Percentiles rank a stretch among this genome's conserved stretches.
Evolutionary conservation across 352 stramenopile species (phyloP).

Genomic region (Pythium sukuiense): DNA sequence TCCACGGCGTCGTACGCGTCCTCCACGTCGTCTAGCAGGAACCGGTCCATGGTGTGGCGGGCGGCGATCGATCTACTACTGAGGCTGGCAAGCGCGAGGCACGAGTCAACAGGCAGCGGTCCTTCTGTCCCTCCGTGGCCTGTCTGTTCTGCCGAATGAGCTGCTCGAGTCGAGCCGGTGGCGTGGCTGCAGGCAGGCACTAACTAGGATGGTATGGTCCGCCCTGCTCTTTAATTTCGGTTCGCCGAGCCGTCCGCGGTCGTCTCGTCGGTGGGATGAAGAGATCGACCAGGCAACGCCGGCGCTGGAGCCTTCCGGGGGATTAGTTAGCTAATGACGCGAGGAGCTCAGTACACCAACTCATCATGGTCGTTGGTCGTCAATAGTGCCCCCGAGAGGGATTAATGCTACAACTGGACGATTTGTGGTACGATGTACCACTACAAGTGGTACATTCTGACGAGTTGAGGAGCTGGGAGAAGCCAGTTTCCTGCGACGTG

Average conservation of each 20-base stretch:
- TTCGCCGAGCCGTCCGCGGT: neutral
- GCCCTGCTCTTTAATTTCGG: conserved; percentile 9
- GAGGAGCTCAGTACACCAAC: neutral
- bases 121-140: too few relatives aligned
- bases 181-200: neutral
- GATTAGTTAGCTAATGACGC: conserved; percentile 5
- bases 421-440: conserved; percentile 8
- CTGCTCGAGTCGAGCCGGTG: neutral
- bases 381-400: conserved; percentile 11
- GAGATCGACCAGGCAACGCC: neutral
- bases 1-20: conserved; percentile 80
- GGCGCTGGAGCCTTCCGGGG: too few relatives aligned
- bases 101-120: too few relatives aligned
- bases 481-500: conserved; percentile 24
- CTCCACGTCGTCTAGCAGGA: conserved; percentile 77
- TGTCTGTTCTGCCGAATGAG: neutral
- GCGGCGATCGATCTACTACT: neutral
- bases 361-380: neutral
- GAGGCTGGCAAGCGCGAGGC: neutral
- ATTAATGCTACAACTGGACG: conserved; percentile 6
- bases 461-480: neutral
- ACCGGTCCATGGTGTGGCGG: conserved; percentile 64
- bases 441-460: conserved; percentile 19
- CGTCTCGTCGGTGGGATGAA: neutral
- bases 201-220: conserved; percentile 10